Evolutionary conservation across 2,329 filamentous ascomycete genomes (phyloP).

Genomic region (Exophiala dermatitidis): DNA sequence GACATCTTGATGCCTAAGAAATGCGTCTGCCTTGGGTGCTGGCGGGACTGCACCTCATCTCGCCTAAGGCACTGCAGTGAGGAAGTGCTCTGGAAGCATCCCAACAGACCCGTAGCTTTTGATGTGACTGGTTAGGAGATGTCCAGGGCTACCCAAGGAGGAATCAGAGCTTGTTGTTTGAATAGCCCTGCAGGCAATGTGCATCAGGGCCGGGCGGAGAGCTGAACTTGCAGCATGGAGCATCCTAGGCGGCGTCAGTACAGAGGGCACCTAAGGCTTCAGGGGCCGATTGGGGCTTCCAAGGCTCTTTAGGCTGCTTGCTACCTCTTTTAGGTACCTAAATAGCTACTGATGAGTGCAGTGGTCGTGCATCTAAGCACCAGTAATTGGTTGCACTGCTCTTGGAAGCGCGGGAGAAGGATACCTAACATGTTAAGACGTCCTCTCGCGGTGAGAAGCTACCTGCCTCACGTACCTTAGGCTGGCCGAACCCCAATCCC

Average conservation of each 20-base stretch:
- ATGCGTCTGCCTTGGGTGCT: background rate
- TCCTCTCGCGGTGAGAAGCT: too few species aligned
- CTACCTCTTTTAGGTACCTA: too few species aligned
- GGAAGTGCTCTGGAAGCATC: background rate
- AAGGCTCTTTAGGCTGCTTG: too few species aligned
- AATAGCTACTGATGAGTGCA: too few species aligned
- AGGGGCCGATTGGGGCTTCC: too few species aligned
- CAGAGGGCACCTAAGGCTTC: background rate
- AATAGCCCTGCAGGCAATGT: background rate
- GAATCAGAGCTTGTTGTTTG: background rate
- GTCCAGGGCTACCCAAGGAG: background rate
- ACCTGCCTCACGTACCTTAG: too few species aligned
- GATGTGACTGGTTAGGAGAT: background rate
- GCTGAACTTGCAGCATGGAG: background rate
- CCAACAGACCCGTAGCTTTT: background rate
- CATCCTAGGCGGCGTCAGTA: background rate
- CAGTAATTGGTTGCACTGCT: background rate
- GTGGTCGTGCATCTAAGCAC: background rate
- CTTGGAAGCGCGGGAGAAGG: background rate
- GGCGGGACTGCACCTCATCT: background rate
- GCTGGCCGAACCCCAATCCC: too few species aligned
- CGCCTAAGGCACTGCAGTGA: background rate
- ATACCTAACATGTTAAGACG: too few species aligned
- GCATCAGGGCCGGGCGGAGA: background rate
- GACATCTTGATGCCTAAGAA: background rate